phyloP scores from a whole-genome alignment of 768 basidiomycete genomes.

The Podaxis rugospora region DNA sequence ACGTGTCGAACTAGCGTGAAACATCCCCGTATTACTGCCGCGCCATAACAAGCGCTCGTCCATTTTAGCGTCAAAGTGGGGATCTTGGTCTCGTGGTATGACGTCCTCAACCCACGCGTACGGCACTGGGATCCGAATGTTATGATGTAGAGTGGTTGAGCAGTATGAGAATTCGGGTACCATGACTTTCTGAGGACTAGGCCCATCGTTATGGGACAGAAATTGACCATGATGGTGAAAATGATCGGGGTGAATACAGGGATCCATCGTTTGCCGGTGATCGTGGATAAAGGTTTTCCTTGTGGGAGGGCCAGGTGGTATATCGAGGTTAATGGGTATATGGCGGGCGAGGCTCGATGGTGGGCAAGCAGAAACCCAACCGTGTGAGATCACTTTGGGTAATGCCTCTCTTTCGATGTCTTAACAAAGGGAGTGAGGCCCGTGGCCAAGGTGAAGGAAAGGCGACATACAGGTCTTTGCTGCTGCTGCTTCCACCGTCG shows the following conservation, averaged over 20 bases:
- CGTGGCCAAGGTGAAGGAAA: background rate
- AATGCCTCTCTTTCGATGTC: conserved; percentile 26
- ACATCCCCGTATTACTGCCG: conserved; percentile 69
- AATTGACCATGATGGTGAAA: conserved; percentile 50
- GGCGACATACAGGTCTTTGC: conserved; percentile 22
- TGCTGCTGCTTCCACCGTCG: conserved; percentile 24
- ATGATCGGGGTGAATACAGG: conserved; percentile 41
- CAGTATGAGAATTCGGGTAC: conserved; percentile 53
- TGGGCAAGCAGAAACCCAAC: conserved; percentile 38
- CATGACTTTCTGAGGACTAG: conserved; percentile 34
- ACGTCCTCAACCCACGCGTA: conserved; percentile 45
- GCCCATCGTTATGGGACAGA: conserved; percentile 43
- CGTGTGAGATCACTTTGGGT: conserved; percentile 25
- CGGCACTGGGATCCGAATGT: conserved; percentile 47
- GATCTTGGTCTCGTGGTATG: conserved; percentile 41
- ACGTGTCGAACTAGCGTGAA: conserved; percentile 28
- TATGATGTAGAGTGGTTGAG: conserved; percentile 45
- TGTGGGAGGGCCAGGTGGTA: conserved; percentile 25
- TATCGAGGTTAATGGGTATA: conserved; percentile 28
- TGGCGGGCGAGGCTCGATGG: conserved; percentile 34
- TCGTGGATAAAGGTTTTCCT: conserved; percentile 47
- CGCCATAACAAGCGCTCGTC: conserved; percentile 68
- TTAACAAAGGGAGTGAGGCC: conserved; percentile 6
- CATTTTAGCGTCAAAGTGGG: conserved; percentile 59
- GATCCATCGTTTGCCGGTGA: conserved; percentile 44